Evolutionary conservation across 371 early-diverging fungal species (phyloP).

Genomic region (Mortierella sp.): DNA sequence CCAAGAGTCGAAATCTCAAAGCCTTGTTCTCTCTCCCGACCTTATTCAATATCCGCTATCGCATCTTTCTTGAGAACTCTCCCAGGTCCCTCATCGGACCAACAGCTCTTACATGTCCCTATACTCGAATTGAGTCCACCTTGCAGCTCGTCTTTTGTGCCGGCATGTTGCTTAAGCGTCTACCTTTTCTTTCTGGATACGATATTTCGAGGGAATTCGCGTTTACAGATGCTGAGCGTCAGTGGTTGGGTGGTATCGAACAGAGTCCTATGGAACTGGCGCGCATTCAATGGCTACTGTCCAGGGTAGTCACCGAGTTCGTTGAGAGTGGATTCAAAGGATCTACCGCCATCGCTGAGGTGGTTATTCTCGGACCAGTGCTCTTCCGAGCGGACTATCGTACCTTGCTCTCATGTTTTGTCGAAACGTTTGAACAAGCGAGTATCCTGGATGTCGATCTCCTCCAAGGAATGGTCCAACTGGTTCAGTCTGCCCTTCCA

Average conservation of each 20-base stretch:
- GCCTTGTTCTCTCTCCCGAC: neutral
- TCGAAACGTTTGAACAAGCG: neutral
- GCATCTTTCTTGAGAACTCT: neutral
- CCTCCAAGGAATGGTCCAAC: neutral
- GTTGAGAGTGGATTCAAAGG: neutral
- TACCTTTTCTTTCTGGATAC: neutral
- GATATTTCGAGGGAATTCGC: neutral
- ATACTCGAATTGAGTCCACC: neutral
- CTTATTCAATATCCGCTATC: neutral
- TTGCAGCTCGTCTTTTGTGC: neutral
- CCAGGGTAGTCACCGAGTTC: neutral
- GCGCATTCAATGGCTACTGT: neutral
- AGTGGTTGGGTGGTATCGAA: neutral
- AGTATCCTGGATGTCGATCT: neutral
- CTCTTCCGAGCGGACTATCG: neutral
- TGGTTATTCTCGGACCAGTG: neutral
- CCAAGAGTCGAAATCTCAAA: neutral
- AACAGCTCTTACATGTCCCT: neutral
- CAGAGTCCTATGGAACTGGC: neutral
- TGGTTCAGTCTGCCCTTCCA: neutral
- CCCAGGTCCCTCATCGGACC: neutral
- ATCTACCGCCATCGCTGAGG: neutral
- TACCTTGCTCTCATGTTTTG: neutral
- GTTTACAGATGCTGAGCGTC: neutral
- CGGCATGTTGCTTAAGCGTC: neutral